A percentile compares a stretch with the other conserved stretches of the same genome.
Conservation (phyloP, 164 flowering plant species). For the Vitis amurensis region DNA sequence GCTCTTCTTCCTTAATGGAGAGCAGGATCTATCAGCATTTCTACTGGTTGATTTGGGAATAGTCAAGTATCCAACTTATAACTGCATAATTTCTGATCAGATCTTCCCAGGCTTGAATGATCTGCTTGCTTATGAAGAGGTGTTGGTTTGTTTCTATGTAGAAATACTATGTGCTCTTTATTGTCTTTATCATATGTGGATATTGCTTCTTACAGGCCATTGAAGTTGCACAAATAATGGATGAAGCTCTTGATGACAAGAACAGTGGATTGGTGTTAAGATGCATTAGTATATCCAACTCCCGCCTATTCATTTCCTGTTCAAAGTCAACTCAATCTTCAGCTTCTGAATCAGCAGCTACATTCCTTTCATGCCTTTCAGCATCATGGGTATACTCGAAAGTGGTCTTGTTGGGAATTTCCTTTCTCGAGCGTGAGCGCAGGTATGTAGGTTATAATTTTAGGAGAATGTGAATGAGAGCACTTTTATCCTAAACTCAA, state of each 20-base stretch:
- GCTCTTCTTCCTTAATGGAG: conserved; percentile 87
- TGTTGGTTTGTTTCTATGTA: conserved; percentile 17
- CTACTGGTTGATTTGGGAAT: conserved; percentile 79
- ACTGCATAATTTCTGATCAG: conserved; percentile 56
- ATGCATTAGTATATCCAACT: conserved; percentile 68
- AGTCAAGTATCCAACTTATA: conserved; percentile 83
- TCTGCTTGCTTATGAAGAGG: conserved; percentile 88
- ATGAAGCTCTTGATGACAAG: conserved; percentile 68
- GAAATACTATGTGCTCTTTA: background rate
- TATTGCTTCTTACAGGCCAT: conserved; percentile 55
- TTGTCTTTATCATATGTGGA: conserved; percentile 9
- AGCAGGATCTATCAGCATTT: conserved; percentile 85
- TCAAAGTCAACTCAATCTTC: conserved; percentile 20
- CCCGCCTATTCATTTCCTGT: conserved; percentile 34
- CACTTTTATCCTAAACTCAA: too few relatives aligned
- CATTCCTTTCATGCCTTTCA: conserved; percentile 53
- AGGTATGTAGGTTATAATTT: conserved; percentile 40
- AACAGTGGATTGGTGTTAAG: conserved; percentile 45
- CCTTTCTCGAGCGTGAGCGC: conserved; percentile 71
- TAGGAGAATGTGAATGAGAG: background rate
- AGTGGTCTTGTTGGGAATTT: conserved; percentile 70
- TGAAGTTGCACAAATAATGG: conserved; percentile 88
- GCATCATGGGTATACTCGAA: conserved; percentile 83
- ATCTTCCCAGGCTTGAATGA: conserved; percentile 54
- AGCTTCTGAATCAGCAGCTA: conserved; percentile 25